Evolutionary conservation across 495 filamentous ascomycete species (phyloP).

Genomic region (Pseudevernia furfuracea): DNA sequence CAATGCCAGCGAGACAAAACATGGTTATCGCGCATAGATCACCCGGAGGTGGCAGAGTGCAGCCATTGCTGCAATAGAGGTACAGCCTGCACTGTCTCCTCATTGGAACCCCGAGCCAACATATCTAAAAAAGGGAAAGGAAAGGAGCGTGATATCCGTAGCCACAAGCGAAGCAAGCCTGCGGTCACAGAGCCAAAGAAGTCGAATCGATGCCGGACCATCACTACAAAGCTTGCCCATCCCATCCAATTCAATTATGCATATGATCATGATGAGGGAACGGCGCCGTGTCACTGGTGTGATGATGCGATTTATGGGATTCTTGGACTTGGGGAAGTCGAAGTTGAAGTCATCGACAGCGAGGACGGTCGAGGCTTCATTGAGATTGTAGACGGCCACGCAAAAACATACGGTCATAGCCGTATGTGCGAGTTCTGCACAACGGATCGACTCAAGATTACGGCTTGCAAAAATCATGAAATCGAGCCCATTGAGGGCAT

Average conservation of each 20-base stretch:
- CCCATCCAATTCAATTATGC: conserved; percentile 36
- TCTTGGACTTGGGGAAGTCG: conserved; percentile 31
- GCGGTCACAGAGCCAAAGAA: background rate
- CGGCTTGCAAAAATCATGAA: conserved; percentile 31
- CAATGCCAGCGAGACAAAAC: conserved; percentile 13
- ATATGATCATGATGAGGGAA: conserved; percentile 8
- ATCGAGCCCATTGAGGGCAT: conserved; percentile 25
- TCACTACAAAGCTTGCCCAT: conserved; percentile 35
- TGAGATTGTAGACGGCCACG: conserved; percentile 34
- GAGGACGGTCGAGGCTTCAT: conserved; percentile 27
- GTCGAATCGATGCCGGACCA: conserved; percentile 15
- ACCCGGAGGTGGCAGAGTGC: background rate
- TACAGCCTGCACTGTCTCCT: conserved; percentile 10
- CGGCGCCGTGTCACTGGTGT: conserved; percentile 37
- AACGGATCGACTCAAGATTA: conserved; percentile 29
- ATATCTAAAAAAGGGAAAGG: background rate
- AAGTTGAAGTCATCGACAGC: conserved; percentile 29
- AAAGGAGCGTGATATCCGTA: background rate
- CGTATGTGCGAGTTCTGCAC: conserved; percentile 37
- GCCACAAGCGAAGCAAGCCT: background rate
- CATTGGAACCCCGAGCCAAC: background rate
- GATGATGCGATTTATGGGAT: conserved; percentile 31
- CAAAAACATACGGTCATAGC: conserved; percentile 25
- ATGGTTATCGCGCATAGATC: conserved; percentile 16
- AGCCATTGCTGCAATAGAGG: conserved; percentile 6